These are phyloP conservation scores for Vigna reflexopilosa DNA, from an alignment of 306 rosid species.

Conservation along the genomic window DNA sequence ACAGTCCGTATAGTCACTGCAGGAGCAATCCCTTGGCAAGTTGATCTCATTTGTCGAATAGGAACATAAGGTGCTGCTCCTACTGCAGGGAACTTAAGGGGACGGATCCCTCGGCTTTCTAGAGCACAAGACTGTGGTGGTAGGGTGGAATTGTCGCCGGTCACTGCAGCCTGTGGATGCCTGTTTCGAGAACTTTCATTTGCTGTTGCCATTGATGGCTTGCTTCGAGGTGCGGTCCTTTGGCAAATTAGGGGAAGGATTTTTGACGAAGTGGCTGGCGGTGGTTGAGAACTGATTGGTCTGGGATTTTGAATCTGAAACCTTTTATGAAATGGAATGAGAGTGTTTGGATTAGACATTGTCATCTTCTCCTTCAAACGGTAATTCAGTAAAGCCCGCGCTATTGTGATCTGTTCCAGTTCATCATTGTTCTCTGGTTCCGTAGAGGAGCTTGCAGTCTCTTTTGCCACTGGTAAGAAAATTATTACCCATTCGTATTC, in stretches of 20 bases:
- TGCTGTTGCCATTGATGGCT: constrained; percentile 49
- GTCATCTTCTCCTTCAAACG: constrained; percentile 83
- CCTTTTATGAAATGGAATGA: constrained; percentile 73
- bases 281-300: constrained; percentile 82
- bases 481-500: constrained; percentile 38
- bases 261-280: constrained; percentile 72
- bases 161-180: constrained; percentile 45
- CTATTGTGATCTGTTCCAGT: constrained; percentile 93
- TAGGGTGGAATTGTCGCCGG: constrained; percentile 53
- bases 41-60: constrained; percentile 71
- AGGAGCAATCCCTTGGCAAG: constrained; percentile 86
- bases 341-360: constrained; percentile 69
- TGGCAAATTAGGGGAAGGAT: constrained; percentile 91
- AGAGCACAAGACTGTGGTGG: constrained; percentile 49
- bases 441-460: constrained; percentile 61
- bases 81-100: constrained; percentile 73
- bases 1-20: constrained; percentile 78
- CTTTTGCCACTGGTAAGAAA: constrained; percentile 73
- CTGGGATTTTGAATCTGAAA: constrained; percentile 72
- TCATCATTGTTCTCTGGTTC: constrained; percentile 88
- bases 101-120: constrained; percentile 64
- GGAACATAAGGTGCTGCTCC: constrained; percentile 90
- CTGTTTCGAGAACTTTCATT: constrained; percentile 61
- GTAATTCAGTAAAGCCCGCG: constrained; percentile 78
- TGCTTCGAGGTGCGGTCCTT: constrained; percentile 60